These are phyloP conservation scores for Pythium scleroteichum DNA, from an alignment of 352 stramenopile species.

Conservation along the genomic window DNA sequence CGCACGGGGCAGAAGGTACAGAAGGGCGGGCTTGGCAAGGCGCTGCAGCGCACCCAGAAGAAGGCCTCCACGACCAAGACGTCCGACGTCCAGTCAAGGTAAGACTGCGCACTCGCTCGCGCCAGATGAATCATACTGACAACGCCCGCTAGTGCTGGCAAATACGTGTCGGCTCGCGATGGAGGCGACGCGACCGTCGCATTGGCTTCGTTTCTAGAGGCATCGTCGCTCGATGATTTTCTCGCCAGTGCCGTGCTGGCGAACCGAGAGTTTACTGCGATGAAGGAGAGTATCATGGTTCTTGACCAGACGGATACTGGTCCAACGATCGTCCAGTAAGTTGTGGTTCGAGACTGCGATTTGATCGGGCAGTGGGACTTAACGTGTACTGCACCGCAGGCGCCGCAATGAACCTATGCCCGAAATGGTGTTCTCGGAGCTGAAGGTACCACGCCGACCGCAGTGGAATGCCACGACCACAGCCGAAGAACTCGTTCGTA, in stretches of 20 bases:
- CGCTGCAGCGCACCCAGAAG: conserved; percentile 78
- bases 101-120: background rate
- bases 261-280: conserved; percentile 91
- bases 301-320: conserved; percentile 60
- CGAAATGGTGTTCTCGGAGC: conserved; percentile 92
- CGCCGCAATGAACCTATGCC: conserved; percentile 54
- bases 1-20: conserved; percentile 73
- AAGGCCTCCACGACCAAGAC: conserved; percentile 67
- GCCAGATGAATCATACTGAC: background rate
- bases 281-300: conserved; percentile 88
- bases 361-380: background rate
- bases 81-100: conserved; percentile 78
- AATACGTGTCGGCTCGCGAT: conserved; percentile 81
- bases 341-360: conserved; percentile 10
- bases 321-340: conserved; percentile 67
- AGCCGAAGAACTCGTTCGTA: conserved; percentile 92
- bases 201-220: conserved; percentile 84
- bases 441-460: conserved; percentile 96
- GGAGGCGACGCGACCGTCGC: conserved; percentile 80
- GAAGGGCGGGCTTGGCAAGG: conserved; percentile 72
- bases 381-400: conserved; percentile 23
- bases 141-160: conserved; percentile 50
- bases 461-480: conserved; percentile 95
- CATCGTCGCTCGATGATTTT: conserved; percentile 91
- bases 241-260: conserved; percentile 90